Percentiles rank a stretch among this genome's conserved stretches.
These are phyloP conservation scores for Plasmodium adleri DNA, from an alignment of 169 alveolate species.

Conservation along the genomic window DNA sequence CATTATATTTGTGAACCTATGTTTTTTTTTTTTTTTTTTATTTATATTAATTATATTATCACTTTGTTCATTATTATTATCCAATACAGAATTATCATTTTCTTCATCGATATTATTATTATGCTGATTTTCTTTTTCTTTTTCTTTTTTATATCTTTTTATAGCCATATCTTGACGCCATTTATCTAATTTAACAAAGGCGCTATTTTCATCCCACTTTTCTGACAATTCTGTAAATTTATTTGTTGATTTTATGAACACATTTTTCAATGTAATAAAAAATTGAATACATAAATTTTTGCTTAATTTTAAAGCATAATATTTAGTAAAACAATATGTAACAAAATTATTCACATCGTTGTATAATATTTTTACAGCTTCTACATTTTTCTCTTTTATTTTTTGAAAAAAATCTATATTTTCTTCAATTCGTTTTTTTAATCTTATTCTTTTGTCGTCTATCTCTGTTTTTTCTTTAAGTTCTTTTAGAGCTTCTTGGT, in stretches of 20 bases:
- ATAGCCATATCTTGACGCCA: conserved; percentile 86
- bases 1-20: neutral
- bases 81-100: neutral
- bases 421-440: conserved; percentile 78
- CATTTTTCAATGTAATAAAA: conserved; percentile 2
- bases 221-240: conserved; percentile 24
- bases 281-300: conserved; percentile 43
- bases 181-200: conserved; percentile 56
- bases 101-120: conserved; percentile 20
- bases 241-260: conserved; percentile 4
- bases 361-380: conserved; percentile 59
- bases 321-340: conserved; percentile 35
- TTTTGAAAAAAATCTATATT: conserved; percentile 68
- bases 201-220: conserved; percentile 66
- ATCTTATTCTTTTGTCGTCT: conserved; percentile 75
- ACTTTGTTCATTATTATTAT: neutral
- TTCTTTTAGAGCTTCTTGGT: conserved; percentile 85
- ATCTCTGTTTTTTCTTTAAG: conserved; percentile 78
- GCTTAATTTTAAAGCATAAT: conserved; percentile 13
- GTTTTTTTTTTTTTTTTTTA: neutral
- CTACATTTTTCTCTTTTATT: conserved; percentile 67
- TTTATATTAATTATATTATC: conserved; percentile 1
- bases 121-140: conserved; percentile 30
- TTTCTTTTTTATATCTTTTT: conserved; percentile 76
- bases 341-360: conserved; percentile 42